Evolutionary conservation across 2,329 filamentous ascomycete species (phyloP), one percentile per base, ranked within the genome.

Genomic region (Ampelomyces quisqualis): DNA sequence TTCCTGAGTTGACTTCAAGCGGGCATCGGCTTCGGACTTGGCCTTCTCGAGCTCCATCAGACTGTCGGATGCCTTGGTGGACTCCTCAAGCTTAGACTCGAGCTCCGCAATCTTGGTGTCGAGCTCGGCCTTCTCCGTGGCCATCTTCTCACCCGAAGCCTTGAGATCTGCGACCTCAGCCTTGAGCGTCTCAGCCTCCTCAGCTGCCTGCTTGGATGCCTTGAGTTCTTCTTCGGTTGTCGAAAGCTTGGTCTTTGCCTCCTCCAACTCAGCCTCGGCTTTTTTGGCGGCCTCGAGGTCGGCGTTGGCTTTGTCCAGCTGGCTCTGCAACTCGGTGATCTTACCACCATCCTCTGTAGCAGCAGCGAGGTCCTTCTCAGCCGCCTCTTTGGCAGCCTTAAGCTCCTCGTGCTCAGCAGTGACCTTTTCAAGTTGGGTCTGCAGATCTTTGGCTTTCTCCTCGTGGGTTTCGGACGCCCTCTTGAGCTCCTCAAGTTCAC

Each of bases 131-230:
- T 57, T 57, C 38, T 58, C 54, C 7, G 55, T 26, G 24, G 47
- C 34, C 5, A 47, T 42, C 48, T 60, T 58, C 38, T 56, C 55
- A 28, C 42, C 40, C 13, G 47, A 49, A 18, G 51, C 49, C 45
- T 61, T 60, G 35, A 58, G 49, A 7, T 60, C 53, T 2, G 51
- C 51, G 19, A 59, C 33, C 18, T 55, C 53, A 17, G 47, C 34
- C 21, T 55, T 51, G 17, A 57, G 34, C 2, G 47, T 20, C 11
- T 50, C 47, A 2, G 45, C 44, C 37, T 51, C 44, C n/a, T 45
- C 40, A 4, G 36, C 34, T 14, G 40, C 29, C 5, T 47, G 36
- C 34, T 55, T 42, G 14, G 40, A 20, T 23, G 43, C 37, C 34
- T 43, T 23, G 29, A 37, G 40, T 37, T 44, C 37, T 7, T 30